Conservation (phyloP, 495 filamentous ascomycete genomes). For the Talaromyces wortmannii region DNA sequence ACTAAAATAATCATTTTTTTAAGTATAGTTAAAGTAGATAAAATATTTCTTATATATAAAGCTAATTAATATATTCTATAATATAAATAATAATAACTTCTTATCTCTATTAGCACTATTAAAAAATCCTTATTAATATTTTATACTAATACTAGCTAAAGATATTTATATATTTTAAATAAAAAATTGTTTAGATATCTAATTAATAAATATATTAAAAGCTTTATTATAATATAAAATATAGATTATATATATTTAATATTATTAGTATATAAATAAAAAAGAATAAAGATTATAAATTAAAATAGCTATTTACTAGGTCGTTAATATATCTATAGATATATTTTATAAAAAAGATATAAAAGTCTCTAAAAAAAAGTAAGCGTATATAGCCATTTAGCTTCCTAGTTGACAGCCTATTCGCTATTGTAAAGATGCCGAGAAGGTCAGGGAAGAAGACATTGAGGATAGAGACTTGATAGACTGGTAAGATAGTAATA, state of each 20-base stretch:
- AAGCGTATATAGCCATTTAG: neutral
- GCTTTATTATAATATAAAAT: constrained; percentile 18
- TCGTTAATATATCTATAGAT: neutral
- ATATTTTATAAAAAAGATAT: neutral
- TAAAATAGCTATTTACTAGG: neutral
- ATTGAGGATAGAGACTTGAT: constrained; percentile 21
- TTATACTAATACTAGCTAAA: constrained; percentile 13
- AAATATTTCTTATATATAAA: constrained; percentile 15
- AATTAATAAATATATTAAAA: constrained; percentile 21
- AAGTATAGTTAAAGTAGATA: neutral
- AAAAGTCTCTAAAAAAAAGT: neutral
- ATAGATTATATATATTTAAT: constrained; percentile 19
- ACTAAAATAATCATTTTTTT: too few species aligned
- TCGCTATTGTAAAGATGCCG: constrained; percentile 11
- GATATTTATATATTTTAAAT: constrained; percentile 12
- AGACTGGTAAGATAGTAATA: too few species aligned
- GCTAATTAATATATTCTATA: constrained; percentile 18
- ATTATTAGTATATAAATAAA: too few species aligned
- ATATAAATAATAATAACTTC: constrained; percentile 21
- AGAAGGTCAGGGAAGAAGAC: constrained; percentile 16
- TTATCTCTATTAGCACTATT: too few species aligned
- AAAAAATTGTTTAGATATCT: constrained; percentile 16
- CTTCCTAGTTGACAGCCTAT: constrained; percentile 15
- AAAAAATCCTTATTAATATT: too few species aligned
- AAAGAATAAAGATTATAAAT: too few species aligned